A percentile compares a stretch with the other conserved stretches of the same genome.
Evolutionary conservation across 257 asterid species (phyloP).

Genomic region (Ajuga chamaepitys): DNA sequence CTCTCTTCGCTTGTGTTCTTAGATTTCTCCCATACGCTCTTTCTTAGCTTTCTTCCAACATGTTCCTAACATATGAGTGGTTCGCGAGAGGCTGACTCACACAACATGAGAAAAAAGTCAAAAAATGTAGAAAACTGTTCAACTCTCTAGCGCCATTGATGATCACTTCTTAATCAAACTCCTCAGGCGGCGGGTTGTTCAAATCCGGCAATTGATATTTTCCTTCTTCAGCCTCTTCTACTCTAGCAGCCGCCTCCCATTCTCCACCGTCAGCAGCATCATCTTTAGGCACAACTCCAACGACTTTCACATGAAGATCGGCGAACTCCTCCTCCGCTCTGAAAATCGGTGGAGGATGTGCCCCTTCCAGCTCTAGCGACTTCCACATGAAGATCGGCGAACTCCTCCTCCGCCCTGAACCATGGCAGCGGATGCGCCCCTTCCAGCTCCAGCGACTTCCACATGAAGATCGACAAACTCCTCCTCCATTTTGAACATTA

Average conservation of each 20-base stretch:
- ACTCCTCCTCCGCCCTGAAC: conserved; percentile 30
- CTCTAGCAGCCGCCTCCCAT: neutral
- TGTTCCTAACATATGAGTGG: too few relatives aligned
- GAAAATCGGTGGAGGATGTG: conserved; percentile 27
- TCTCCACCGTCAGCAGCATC: neutral
- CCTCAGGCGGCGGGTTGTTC: conserved; percentile 14
- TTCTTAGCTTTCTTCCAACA: too few relatives aligned
- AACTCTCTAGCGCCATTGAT: too few relatives aligned
- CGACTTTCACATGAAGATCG: neutral
- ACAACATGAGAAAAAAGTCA: too few relatives aligned
- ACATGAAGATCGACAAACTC: conserved; percentile 21
- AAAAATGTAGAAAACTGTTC: neutral
- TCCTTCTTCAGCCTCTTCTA: neutral
- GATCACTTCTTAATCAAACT: neutral
- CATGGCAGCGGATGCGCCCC: conserved; percentile 28
- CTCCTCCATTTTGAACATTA: conserved; percentile 22
- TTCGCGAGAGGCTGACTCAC: too few relatives aligned
- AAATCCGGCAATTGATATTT: conserved; percentile 8
- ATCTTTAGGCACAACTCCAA: neutral
- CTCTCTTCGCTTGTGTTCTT: too few relatives aligned
- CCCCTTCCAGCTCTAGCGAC: neutral
- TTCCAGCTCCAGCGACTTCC: neutral
- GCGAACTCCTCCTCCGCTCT: conserved; percentile 31
- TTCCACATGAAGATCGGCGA: neutral
- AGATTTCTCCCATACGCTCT: too few relatives aligned